Conservation (phyloP, 2,329 filamentous ascomycete species). For the Neonectria coccinea region DNA sequence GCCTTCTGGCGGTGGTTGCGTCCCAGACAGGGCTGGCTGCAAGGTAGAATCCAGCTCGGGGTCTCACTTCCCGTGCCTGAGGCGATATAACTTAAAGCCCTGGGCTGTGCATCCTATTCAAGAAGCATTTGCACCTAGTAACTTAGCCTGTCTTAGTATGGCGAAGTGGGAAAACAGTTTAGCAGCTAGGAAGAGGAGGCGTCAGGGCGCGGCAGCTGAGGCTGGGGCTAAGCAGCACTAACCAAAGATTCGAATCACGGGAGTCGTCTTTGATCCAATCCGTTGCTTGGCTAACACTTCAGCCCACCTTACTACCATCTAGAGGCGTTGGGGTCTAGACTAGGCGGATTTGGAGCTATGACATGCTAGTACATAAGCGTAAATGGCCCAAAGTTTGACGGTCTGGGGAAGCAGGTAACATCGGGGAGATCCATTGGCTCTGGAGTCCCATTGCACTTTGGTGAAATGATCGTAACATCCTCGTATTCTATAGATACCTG, state of each 20-base stretch:
- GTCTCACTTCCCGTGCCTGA: neutral
- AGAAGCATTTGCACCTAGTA: too few species aligned
- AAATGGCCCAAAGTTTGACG: neutral
- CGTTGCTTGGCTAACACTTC: neutral
- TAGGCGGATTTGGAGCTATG: neutral
- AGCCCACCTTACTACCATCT: neutral
- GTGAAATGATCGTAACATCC: neutral
- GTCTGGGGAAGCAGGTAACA: neutral
- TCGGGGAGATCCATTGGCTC: neutral
- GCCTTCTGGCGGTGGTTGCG: neutral
- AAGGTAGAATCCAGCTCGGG: constrained; percentile 2
- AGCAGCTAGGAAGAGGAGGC: neutral
- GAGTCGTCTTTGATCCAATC: neutral
- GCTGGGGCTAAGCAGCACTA: neutral
- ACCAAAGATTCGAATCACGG: neutral
- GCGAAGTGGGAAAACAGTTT: too few species aligned
- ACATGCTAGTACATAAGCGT: neutral
- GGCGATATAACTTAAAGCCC: too few species aligned
- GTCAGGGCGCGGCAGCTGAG: neutral
- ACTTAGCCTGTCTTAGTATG: too few species aligned
- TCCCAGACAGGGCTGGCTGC: neutral
- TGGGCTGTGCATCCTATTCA: neutral
- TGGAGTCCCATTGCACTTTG: neutral
- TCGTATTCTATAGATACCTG: neutral
- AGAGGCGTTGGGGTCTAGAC: neutral